Base-by-base conservation (phyloP, 306 rosid genomes). In the Cajanus cajan region DNA sequence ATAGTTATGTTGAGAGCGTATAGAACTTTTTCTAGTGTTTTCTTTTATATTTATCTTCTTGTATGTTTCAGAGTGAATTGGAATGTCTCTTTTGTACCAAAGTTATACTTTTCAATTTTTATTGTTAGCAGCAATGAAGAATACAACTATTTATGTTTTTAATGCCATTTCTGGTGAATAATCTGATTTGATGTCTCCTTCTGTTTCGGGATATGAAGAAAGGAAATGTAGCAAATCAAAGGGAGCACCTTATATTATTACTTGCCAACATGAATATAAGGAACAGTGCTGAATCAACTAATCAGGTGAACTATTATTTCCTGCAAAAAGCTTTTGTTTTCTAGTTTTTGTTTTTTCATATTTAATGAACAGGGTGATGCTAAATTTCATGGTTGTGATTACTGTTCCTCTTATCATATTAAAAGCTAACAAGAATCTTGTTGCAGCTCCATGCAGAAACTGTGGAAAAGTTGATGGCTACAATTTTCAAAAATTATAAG, bases 141-240 rank as follows among this genome's bases (percentile, higher is more conserved):
- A 36, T 66, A 63, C 48, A 11, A 12, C 31, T 43, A 15, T 41
- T 3, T 36, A 55, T 55, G 11, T 81, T 62, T 48, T 11, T 41
- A 59, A 34, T 34, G 11, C 16, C 54, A 62, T 37, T 65, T 15
- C 16, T 55, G 59, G 37, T 68, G 71, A 61, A 67, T 75, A 43
- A 68, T 84, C 83, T 78, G 13, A 88, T 44, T 69, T 72, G 11
- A 67, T 70, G 37, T 71, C 37, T 31, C 57, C 40, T 44, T 83
- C 16, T 83, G 33, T 78, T 80, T 84, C 73, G 74, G 83, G 78
- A 68, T 75, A 79, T 72, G 78, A 86, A 94, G 98, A 92, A 94
- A 92, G 98, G 97, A 85, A 94, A 94, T 80, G 93, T 88, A 75
- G 97, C 93, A 72, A 94, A 94, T 83, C 98, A 94, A 83, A 90